These are phyloP conservation scores for Oemleria cerasiformis DNA, from an alignment of 306 rosid genomes.

Conservation along the genomic window DNA sequence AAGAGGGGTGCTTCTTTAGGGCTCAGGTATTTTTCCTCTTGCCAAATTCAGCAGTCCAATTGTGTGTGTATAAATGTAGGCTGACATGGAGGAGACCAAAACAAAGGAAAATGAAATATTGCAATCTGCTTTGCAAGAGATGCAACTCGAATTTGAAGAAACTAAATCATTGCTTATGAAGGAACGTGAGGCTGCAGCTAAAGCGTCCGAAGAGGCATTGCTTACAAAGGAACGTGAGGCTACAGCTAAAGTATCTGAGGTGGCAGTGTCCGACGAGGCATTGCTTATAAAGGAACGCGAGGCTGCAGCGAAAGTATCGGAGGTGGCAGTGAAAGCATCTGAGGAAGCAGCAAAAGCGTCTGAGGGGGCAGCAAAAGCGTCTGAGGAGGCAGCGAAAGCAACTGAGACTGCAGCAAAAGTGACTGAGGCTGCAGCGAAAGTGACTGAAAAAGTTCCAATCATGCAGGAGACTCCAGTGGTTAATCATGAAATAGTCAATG, in stretches of 20 bases:
- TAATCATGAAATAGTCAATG: constrained; percentile 49
- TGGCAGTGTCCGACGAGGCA: constrained; percentile 31
- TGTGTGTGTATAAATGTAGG: constrained; percentile 35
- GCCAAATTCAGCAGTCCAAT: constrained; percentile 18
- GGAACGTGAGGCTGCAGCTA: constrained; percentile 54
- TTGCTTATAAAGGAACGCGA: constrained; percentile 5
- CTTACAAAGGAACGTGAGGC: too few relatives aligned
- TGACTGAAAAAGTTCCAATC: constrained; percentile 35
- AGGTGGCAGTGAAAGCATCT: neutral
- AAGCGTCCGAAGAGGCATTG: constrained; percentile 26
- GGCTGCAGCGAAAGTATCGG: constrained; percentile 39
- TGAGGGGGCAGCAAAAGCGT: constrained; percentile 39
- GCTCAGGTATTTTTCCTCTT: constrained; percentile 14
- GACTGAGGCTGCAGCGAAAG: constrained; percentile 37
- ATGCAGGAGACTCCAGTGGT: constrained; percentile 44
- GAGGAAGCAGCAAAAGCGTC: neutral
- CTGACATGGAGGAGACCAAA: constrained; percentile 68
- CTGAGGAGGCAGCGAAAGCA: constrained; percentile 23
- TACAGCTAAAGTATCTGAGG: constrained; percentile 21
- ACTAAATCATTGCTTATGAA: constrained; percentile 39
- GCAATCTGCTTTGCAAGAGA: constrained; percentile 61
- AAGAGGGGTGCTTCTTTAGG: neutral
- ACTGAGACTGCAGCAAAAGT: constrained; percentile 31
- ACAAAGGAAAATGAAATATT: constrained; percentile 63
- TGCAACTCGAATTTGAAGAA: constrained; percentile 51